Conservation (phyloP, 164 flowering plant species). For the Annona squamosa region DNA sequence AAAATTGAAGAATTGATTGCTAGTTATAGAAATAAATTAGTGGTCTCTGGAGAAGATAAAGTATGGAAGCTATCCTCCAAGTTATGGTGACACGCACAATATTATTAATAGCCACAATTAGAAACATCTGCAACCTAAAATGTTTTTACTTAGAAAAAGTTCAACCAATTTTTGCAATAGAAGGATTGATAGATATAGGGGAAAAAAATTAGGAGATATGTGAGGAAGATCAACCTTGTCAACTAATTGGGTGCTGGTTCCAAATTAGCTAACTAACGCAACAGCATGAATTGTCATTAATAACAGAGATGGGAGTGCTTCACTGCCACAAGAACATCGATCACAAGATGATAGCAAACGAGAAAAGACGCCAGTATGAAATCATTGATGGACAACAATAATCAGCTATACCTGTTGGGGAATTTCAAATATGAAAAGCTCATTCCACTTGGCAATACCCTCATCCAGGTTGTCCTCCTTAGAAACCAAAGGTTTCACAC, state of each 20-base stretch:
- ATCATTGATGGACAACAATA: background rate
- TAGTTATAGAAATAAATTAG: no score
- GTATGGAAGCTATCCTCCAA: no score
- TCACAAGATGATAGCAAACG: background rate
- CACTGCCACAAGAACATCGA: background rate
- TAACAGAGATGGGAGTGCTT: background rate
- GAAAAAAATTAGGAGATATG: no score
- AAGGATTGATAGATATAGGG: no score
- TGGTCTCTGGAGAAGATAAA: no score
- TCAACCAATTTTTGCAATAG: no score
- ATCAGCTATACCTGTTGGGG: constrained; percentile 57
- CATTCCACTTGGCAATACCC: constrained; percentile 85
- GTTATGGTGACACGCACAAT: no score
- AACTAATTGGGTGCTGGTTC: background rate
- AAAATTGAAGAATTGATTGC: no score
- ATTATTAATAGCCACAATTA: no score
- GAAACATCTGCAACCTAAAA: no score
- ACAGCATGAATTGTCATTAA: background rate
- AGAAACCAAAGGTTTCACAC: constrained; percentile 57
- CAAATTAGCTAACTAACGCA: background rate
- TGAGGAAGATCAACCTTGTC: background rate
- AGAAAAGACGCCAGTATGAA: background rate
- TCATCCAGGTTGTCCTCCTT: constrained; percentile 24
- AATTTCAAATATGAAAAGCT: constrained; percentile 90
- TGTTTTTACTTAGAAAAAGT: no score